Base-by-base conservation (phyloP, 805 yeast species). In the Candida multigemmis region DNA sequence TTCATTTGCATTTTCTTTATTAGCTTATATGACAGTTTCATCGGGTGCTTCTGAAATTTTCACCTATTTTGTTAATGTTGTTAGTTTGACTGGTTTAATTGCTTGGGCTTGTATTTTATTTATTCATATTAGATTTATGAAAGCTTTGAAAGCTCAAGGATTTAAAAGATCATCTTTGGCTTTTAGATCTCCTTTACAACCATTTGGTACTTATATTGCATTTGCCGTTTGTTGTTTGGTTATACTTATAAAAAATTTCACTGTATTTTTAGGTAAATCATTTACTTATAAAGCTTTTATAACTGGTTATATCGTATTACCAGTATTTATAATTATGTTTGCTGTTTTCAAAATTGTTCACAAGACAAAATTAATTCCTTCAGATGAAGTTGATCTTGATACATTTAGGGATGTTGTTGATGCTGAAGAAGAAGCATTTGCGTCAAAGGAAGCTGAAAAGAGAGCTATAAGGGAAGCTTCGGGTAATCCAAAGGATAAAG, bases 281-380 rank as follows among this genome's bases (percentile, higher is more conserved):
- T 76, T 80, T 48, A 68, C 70, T 36, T 75, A 74, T 55, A 71
- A 73, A 50, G 61, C 62, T 12, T 82, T 82, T 46, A 77, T 81
- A 44, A 78, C 89, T 18, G 86, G 87, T 23, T 80, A 81, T 54
- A 76, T 81, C 42, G 81, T 82, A 16, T 65, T 80, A 25, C 84
- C 84, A 19, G 74, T 78, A 7, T 80, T 65, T 40, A 21, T 75
- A 19, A 55, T 71, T 25, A 58, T 68, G 32, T 67, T 57, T 37
- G 40, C 67, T 35, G 84, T 82, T 5, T 76, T 72, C 61, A 78
- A 78, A 56, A n/a, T 75, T 20, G 37, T 56, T 36, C 53, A 52
- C 46, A 74, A 65, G 48, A 62, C 80, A 18, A 64, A 60, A 39
- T 32, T 62, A 16, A 60, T 70, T 28, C 50, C 43, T 21, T 67